Conservation (phyloP, 306 rosid genomes). For the cucumber (Cucumis sativus) region Cucumber_9930_V3 NC_026657.2:38969501-38970000, state of each 20-base stretch:
- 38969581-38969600: neutral
- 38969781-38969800: neutral
- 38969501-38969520: neutral
- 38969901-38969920: no score
- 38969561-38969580: neutral
- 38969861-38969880: no score
- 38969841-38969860: no score
- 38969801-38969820: no score
- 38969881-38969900: no score
- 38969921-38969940: no score
- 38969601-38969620: neutral
- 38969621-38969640: neutral
- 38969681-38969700: neutral
- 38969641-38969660: slow-evolving; percentile 45
- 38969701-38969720: neutral
- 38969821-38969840: no score
- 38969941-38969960: no score
- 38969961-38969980: no score
- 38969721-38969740: neutral
- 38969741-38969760: neutral
- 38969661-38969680: slow-evolving; percentile 1
- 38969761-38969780: neutral
- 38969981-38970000: no score
- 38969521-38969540: neutral
- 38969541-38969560: neutral